Percentiles rank a stretch among this genome's conserved stretches.
Conservation (phyloP, 1,139 yeast species). For the Candida freyschussii region DNA sequence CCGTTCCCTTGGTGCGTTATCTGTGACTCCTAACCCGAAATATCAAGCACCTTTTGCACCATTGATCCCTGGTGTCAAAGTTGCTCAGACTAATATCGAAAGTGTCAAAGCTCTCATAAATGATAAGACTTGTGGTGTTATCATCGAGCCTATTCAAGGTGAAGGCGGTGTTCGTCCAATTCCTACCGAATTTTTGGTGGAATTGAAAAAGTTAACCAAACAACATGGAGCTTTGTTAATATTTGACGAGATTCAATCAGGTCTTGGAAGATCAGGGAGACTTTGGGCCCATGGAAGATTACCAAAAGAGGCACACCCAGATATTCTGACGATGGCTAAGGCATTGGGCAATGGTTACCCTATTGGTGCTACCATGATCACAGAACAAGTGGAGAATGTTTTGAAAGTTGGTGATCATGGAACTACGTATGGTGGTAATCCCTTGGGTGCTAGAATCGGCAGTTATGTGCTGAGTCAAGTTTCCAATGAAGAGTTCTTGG, state of each 20-base stretch:
- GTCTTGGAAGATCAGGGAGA: conserved; percentile 87
- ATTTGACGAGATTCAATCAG: conserved; percentile 96
- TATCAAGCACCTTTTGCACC: conserved; percentile 91
- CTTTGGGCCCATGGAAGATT: conserved; percentile 86
- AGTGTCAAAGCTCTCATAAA: conserved; percentile 56
- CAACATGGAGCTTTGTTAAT: conserved; percentile 73
- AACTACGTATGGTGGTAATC: conserved; percentile 97
- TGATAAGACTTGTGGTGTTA: conserved; percentile 84
- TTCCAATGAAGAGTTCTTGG: conserved; percentile 54
- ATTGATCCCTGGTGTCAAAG: conserved; percentile 75
- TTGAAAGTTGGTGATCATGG: conserved; percentile 94
- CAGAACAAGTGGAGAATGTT: conserved; percentile 67
- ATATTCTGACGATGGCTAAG: conserved; percentile 88
- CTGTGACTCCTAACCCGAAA: conserved; percentile 88
- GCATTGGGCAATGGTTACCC: conserved; percentile 99
- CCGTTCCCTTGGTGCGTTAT: conserved; percentile 86
- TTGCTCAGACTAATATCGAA: conserved; percentile 52
- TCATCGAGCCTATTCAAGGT: conserved; percentile 95
- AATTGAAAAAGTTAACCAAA: conserved; percentile 63
- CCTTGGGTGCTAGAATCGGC: conserved; percentile 82
- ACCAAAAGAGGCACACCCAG: conserved; percentile 83
- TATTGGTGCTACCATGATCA: conserved; percentile 87
- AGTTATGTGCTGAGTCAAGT: conserved; percentile 67
- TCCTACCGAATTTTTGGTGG: conserved; percentile 55
- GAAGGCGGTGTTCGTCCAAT: conserved; percentile 90